These are phyloP conservation scores for Globisporangium paddicum DNA, from an alignment of 352 stramenopile species.

Conservation along the genomic window DNA sequence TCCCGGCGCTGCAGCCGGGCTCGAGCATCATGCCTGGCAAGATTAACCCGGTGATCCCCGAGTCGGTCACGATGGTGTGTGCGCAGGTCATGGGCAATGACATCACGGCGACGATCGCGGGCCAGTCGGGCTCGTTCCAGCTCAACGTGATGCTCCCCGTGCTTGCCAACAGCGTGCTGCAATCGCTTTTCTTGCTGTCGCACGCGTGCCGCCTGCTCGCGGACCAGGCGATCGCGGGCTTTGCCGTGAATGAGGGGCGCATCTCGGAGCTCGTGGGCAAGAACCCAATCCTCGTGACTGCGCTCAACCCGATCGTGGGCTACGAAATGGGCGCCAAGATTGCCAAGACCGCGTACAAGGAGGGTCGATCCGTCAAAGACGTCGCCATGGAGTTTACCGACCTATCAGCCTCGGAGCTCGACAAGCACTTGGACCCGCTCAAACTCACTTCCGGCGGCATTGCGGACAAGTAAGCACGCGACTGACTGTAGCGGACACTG, in stretches of 20 bases:
- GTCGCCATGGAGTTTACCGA: constrained; percentile 37
- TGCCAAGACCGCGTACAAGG: constrained; percentile 55
- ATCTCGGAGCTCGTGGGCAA: constrained; percentile 45
- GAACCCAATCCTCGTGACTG: constrained; percentile 56
- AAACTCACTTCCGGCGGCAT: constrained; percentile 44
- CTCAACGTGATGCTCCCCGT: constrained; percentile 62
- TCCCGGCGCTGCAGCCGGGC: constrained; percentile 91
- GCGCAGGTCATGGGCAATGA: constrained; percentile 58
- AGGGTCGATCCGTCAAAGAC: constrained; percentile 44
- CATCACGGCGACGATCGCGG: constrained; percentile 43
- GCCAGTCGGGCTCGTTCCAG: constrained; percentile 47
- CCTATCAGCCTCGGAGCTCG: constrained; percentile 41
- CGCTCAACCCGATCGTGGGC: constrained; percentile 50
- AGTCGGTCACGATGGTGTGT: constrained; percentile 52
- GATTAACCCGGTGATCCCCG: constrained; percentile 89
- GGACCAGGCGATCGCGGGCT: constrained; percentile 40
- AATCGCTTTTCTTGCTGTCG: constrained; percentile 37
- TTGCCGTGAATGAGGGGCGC: constrained; percentile 34
- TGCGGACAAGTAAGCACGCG: constrained; percentile 25
- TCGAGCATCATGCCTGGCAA: constrained; percentile 97
- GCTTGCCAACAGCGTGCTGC: constrained; percentile 42
- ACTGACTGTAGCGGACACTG: neutral
- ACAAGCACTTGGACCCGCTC: constrained; percentile 45
- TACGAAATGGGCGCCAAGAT: constrained; percentile 56
- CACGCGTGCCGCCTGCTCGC: constrained; percentile 35